phyloP scores from a whole-genome alignment of 2,329 filamentous ascomycete genomes.

The Aureobasidium sp. region DNA sequence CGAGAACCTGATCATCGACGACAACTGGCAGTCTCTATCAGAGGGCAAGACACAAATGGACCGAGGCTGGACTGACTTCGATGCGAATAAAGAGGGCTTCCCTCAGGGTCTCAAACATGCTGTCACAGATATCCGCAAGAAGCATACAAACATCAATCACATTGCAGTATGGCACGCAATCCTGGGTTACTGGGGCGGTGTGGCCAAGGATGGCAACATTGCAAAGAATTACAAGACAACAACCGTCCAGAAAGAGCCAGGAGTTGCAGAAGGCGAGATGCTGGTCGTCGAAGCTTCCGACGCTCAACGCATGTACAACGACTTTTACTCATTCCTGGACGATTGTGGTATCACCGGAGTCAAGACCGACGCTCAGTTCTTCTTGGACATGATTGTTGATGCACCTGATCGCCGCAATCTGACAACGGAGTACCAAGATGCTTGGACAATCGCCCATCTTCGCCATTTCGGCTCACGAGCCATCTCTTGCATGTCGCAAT shows the following conservation, averaged over 20 bases:
- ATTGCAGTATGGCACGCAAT: constrained; percentile 94
- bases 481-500: constrained; percentile 92
- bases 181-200: constrained; percentile 81
- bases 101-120: constrained; percentile 68
- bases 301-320: constrained; percentile 68
- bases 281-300: constrained; percentile 67
- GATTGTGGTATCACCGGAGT: constrained; percentile 71
- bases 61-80: constrained; percentile 67
- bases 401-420: constrained; percentile 63
- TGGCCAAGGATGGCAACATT: constrained; percentile 65
- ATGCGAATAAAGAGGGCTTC: constrained; percentile 72
- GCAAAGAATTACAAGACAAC: constrained; percentile 70
- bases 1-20: constrained; percentile 85
- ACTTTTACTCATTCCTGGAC: constrained; percentile 79
- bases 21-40: constrained; percentile 84
- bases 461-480: constrained; percentile 67
- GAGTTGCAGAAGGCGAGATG: constrained; percentile 56
- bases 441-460: constrained; percentile 71
- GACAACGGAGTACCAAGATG: constrained; percentile 69
- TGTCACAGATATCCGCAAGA: constrained; percentile 56
- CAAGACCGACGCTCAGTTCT: constrained; percentile 90
- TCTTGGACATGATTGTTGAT: constrained; percentile 65
- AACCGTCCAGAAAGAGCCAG: constrained; percentile 45
- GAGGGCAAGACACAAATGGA: constrained; percentile 44
- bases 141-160: constrained; percentile 64